Percentiles rank a stretch among this genome's conserved stretches.
These are phyloP conservation scores for Nigrospora oryzae DNA, from an alignment of 2,329 filamentous ascomycete genomes.

Conservation along the genomic window DNA sequence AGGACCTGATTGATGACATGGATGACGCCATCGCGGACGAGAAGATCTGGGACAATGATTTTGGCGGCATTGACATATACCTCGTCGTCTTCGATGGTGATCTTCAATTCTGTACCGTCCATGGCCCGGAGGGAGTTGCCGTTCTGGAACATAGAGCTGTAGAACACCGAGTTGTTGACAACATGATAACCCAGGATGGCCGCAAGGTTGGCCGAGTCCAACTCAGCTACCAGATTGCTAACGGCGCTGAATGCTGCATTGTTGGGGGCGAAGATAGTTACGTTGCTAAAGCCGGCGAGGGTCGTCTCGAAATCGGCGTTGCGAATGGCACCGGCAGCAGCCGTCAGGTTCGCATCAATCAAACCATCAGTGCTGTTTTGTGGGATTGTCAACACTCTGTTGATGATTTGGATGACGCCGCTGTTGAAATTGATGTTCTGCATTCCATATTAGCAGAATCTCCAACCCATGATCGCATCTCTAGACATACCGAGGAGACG, in stretches of 20 bases:
- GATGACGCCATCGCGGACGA: constrained; percentile 47
- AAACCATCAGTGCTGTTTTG: constrained; percentile 30
- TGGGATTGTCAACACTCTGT: constrained; percentile 38
- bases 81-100: constrained; percentile 26
- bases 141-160: constrained; percentile 31
- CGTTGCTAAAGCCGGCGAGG: constrained; percentile 30
- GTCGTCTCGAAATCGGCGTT: constrained; percentile 29
- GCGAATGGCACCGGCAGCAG: constrained; percentile 35
- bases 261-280: constrained; percentile 58
- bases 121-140: constrained; percentile 20
- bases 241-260: constrained; percentile 52
- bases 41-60: constrained; percentile 37
- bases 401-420: constrained; percentile 45
- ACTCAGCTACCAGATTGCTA: constrained; percentile 37
- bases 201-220: constrained; percentile 37
- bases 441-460: not conserved
- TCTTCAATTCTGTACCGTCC: constrained; percentile 37
- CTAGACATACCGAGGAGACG: constrained; percentile 31
- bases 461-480: not conserved
- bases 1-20: constrained; percentile 52
- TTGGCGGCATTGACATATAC: constrained; percentile 41
- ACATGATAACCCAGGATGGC: constrained; percentile 57
- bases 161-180: constrained; percentile 44
- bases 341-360: constrained; percentile 31
- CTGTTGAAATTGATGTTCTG: constrained; percentile 45